Base-by-base conservation (phyloP, 2,329 filamentous ascomycete genomes). In the Lachnellula suecica region DNA sequence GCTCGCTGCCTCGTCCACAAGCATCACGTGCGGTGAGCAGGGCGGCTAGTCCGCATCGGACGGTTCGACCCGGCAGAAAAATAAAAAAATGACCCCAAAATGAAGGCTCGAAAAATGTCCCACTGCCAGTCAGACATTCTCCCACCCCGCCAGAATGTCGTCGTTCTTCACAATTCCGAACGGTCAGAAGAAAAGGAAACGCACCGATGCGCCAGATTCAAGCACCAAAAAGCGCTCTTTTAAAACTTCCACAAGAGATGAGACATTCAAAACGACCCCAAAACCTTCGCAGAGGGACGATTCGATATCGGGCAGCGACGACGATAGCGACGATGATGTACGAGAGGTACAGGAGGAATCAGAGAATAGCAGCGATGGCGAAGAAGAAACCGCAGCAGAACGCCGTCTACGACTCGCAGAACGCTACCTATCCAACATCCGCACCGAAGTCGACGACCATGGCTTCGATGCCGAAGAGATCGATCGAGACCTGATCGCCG, bases 401-500 rank as follows among this genome's bases (percentile, higher is more conserved):
- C 87, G 90, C 70, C 82, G 94, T 63, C 73, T 96, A 65, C 84
- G 90, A 59, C 80, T 99, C 24, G 94, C 94, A 25, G 91, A 97
- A 73, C 85, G 89, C 64, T 97, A 99, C 70, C 81, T 99, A 49
- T 88, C 96, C 49, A 96, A 96, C 68, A 85, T 97, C 57, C 84
- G 88, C 64, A 82, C 88, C 64, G 88, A 96, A 61, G 85, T 91
- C 59, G 87, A 92, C 62, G 87, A 89, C 58, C 81, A 80, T 48
- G 94, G 91, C 35, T 99, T 97, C 66, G 91, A 99, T 72, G 94
- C 94, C 7, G 91, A 87, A 62, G 90, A 97, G 48, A 89, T 99
- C 53, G 94, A 97, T 72, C 81, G 88, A 53, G 94, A 99, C 67
- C 75, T 97, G 63, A 92, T 99, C 64, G 91, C 93, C 38, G 89